phyloP scores from a whole-genome alignment of 2,329 filamentous ascomycete genomes.

The Cercospora beticola region DNA sequence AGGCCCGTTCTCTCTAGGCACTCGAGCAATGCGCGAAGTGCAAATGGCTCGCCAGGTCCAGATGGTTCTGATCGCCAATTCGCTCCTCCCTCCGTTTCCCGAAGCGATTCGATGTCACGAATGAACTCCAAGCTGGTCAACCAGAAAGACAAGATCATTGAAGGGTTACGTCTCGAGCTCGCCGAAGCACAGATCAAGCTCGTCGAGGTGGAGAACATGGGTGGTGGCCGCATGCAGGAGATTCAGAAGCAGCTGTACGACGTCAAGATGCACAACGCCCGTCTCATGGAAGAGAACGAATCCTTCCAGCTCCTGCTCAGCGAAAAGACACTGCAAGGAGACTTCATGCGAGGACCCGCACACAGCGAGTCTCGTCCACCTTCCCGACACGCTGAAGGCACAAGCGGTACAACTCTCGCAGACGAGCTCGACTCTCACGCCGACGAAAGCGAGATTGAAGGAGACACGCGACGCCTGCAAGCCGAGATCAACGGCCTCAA shows the following conservation, averaged over 20 bases:
- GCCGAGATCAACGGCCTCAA: conserved; percentile 74
- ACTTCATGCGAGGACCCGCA: conserved; percentile 50
- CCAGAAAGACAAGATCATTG: conserved; percentile 96
- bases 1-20: conserved; percentile 51
- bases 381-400: conserved; percentile 37
- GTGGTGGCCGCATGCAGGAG: conserved; percentile 81
- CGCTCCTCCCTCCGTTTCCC: conserved; percentile 75
- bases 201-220: conserved; percentile 89
- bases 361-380: conserved; percentile 56
- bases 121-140: conserved; percentile 80
- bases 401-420: conserved; percentile 62
- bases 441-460: conserved; percentile 55
- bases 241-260: conserved; percentile 90
- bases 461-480: conserved; percentile 68
- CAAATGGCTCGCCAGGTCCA: conserved; percentile 59
- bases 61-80: conserved; percentile 63
- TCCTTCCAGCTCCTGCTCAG: conserved; percentile 93
- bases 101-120: conserved; percentile 71
- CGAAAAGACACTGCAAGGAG: conserved; percentile 92
- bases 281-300: conserved; percentile 97
- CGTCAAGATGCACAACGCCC: conserved; percentile 90
- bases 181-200: conserved; percentile 95
- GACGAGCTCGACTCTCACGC: conserved; percentile 77
- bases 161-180: conserved; percentile 84
- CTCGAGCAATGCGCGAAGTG: conserved; percentile 31